phyloP scores from a whole-genome alignment of 108 stramenopile genomes.

The Epithemia pelagica region DNA sequence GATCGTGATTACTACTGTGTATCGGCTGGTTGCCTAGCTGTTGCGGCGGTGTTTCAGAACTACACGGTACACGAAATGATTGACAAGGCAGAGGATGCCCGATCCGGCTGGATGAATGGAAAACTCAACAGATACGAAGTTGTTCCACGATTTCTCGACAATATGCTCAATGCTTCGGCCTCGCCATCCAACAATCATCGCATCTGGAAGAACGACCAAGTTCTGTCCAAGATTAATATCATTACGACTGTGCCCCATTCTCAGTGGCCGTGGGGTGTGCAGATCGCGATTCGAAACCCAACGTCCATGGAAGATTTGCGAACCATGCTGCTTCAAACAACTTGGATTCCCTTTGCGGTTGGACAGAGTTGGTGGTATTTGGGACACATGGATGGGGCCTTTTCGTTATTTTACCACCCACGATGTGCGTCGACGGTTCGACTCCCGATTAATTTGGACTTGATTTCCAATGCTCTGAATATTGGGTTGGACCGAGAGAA shows the following conservation, averaged over 20 bases:
- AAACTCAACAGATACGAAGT: conserved; percentile 40
- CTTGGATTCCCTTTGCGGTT: conserved; percentile 26
- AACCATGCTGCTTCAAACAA: conserved; percentile 37
- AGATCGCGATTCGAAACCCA: not conserved
- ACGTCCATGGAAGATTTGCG: conserved; percentile 3
- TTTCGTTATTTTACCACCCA: not conserved
- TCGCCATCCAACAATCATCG: not conserved
- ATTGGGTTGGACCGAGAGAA: not conserved
- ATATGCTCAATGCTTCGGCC: conserved; percentile 13
- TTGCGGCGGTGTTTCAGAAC: conserved; percentile 21
- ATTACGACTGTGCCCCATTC: not conserved
- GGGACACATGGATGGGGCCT: conserved; percentile 16
- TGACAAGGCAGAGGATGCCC: conserved; percentile 30
- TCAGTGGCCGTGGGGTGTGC: not conserved
- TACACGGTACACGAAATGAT: conserved; percentile 21
- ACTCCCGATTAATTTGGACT: not conserved
- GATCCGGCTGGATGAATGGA: conserved; percentile 40
- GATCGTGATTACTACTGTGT: conserved; percentile 44
- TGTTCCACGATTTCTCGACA: conserved; percentile 49
- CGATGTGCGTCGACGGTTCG: not conserved
- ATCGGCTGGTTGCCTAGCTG: conserved; percentile 64
- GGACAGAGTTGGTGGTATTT: conserved; percentile 2
- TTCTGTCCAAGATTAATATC: conserved; percentile 3
- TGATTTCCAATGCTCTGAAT: not conserved
- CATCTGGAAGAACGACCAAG: not conserved